Base-by-base conservation (phyloP, 1,284 basidiomycete genomes). In the Pulveroboletus sp. region DNA sequence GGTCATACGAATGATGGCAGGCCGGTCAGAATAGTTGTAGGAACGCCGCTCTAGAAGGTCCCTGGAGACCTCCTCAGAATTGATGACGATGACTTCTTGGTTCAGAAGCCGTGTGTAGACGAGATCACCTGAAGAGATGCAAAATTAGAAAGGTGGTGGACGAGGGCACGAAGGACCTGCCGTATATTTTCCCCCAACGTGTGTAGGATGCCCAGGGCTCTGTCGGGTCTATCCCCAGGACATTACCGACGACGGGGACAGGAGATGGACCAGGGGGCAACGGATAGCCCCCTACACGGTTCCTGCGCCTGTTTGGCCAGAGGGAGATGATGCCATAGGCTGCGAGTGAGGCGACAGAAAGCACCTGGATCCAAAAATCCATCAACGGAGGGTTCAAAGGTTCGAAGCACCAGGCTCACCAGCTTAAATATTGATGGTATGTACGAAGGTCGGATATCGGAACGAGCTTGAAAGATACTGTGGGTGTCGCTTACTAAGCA, bases 41-140 rank as follows among this genome's bases (percentile, higher is more conserved):
- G 70, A 72, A 10, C 68, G 70, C 2, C 60, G 62, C 18, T 69
- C 69, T n/a, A 69, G 66, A 28, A 69, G 67, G 36, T 72, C 67
- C 48, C 49, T 66, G 44, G 59, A 59, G 28, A 72, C 56, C 11
- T 66, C 54, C 40, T 70, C 61, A 2, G 70, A 66, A 38, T 66
- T 71, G 52, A 69, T 64, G 17, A 69, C 57, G 38, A 69, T 58
- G 56, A 72, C 52, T 1, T 72, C 65, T 25, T 69, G 68, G 44
- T 72, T 71, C 20, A 69, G 50, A 5, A 69, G 54, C 9, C 70
- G 58, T 3, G 69, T 51, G 40, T 71, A 72, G 52, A 69, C 53
- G 47, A 69, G 51, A 25, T 71, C 58, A 15, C 67, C 67, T 69
- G 36, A 24, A 10, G 35, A 29, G 25, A 29, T 15, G 20, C 51